Conservation (phyloP, 306 rosid species). For the Mucuna pruriens region DNA sequence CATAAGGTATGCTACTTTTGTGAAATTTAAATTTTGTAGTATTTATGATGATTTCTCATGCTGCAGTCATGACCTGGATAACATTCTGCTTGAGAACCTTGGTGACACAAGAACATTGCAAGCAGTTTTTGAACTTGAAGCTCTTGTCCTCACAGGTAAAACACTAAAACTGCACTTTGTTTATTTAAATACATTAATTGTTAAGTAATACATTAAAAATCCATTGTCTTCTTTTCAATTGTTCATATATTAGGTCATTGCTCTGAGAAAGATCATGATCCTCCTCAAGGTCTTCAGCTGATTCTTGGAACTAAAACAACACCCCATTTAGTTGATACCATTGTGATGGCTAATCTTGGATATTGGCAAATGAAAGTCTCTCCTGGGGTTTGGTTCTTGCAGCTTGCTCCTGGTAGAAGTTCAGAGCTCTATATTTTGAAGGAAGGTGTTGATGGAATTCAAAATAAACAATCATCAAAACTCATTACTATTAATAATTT, state of each 20-base stretch:
- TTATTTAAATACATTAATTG: not conserved
- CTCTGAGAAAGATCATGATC: conserved; percentile 92
- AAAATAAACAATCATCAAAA: conserved; percentile 65
- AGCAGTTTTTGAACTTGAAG: conserved; percentile 97
- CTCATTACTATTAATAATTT: conserved; percentile 79
- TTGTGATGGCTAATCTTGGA: conserved; percentile 99
- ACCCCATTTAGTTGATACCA: conserved; percentile 95
- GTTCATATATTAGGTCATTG: conserved; percentile 79
- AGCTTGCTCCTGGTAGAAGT: conserved; percentile 98
- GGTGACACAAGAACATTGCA: conserved; percentile 93
- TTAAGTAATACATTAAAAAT: conserved; percentile 2
- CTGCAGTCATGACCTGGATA: conserved; percentile 97
- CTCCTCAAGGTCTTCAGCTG: conserved; percentile 95
- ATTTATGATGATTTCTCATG: conserved; percentile 29
- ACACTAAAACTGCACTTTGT: conserved; percentile 54
- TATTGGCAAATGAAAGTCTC: conserved; percentile 99
- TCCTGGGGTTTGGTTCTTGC: conserved; percentile 99
- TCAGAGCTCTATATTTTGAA: conserved; percentile 87
- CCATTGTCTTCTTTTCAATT: conserved; percentile 27
- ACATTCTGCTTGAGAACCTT: conserved; percentile 95
- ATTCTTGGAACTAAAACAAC: conserved; percentile 87
- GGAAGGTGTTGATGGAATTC: conserved; percentile 67
- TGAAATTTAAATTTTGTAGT: conserved; percentile 2
- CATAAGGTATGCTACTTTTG: not conserved
- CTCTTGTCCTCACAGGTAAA: conserved; percentile 95